These are phyloP conservation scores for Trichomonas vaginalis DNA, from an alignment of 208 protist species.

Conservation along the genomic window DNA sequence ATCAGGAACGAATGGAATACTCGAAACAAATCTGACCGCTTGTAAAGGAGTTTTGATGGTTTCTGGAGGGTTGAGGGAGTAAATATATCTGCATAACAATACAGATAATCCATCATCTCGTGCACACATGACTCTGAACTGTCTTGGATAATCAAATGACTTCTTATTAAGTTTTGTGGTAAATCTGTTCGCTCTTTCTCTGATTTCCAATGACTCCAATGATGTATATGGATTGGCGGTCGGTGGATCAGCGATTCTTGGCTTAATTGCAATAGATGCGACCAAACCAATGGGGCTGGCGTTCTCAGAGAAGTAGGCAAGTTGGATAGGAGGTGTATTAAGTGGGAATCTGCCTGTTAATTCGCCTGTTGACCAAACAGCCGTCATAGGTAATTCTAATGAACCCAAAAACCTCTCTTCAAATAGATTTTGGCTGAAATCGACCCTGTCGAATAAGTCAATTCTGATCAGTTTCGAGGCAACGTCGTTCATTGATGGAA, in stretches of 20 bases:
- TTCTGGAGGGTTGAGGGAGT: neutral
- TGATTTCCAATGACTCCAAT: neutral
- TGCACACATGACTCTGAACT: neutral
- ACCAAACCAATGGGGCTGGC: neutral
- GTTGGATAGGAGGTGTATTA: neutral
- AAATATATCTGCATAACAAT: neutral
- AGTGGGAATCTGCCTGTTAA: neutral
- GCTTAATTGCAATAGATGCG: neutral
- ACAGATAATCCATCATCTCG: neutral
- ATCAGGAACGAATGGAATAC: neutral
- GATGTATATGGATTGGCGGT: neutral
- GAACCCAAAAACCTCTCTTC: neutral
- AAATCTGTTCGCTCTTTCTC: neutral
- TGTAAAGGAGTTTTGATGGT: neutral
- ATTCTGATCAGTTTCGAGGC: neutral
- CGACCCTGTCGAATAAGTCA: neutral
- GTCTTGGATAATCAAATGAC: neutral
- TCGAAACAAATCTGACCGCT: neutral
- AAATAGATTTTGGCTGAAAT: neutral
- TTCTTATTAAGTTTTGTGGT: neutral
- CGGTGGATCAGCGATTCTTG: neutral
- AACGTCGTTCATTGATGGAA: neutral
- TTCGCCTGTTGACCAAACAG: neutral
- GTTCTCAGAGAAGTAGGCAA: neutral
- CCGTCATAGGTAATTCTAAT: neutral